phyloP scores from a whole-genome alignment of 2,329 filamentous ascomycete genomes.

The Apiospora phragmitis region DNA sequence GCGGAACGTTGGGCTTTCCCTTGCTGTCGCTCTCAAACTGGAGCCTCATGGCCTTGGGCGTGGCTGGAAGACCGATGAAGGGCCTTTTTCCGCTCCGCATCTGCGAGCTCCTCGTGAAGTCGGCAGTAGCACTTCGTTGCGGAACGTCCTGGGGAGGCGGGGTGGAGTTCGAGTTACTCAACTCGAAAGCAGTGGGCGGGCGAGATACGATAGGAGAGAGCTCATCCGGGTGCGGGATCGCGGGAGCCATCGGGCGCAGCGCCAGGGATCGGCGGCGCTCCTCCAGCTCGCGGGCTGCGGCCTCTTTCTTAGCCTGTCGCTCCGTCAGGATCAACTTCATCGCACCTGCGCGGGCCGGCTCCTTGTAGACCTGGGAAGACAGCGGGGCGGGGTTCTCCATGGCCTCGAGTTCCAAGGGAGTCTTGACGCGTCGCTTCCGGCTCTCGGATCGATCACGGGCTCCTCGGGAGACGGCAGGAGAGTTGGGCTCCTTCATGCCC shows the following conservation, averaged over 20 bases:
- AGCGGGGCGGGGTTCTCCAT: constrained; percentile 29
- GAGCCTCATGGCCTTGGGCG: constrained; percentile 86
- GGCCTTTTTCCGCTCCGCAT: constrained; percentile 46
- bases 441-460: constrained; percentile 41
- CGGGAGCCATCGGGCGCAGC: constrained; percentile 74
- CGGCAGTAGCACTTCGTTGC: constrained; percentile 65
- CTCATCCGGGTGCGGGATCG: constrained; percentile 73
- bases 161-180: constrained; percentile 29
- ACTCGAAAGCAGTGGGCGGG: constrained; percentile 39
- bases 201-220: constrained; percentile 41
- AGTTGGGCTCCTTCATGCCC: constrained; percentile 35
- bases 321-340: constrained; percentile 59
- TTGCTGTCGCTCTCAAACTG: constrained; percentile 63
- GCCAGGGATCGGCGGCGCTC: constrained; percentile 83
- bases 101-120: constrained; percentile 57
- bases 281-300: constrained; percentile 82
- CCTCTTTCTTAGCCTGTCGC: constrained; percentile 67
- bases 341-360: constrained; percentile 51
- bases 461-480: constrained; percentile 30
- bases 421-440: constrained; percentile 34
- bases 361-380: constrained; percentile 21
- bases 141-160: constrained; percentile 44
- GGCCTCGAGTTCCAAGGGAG: constrained; percentile 23
- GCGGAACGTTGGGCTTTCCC: constrained; percentile 54
- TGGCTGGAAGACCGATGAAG: constrained; percentile 80